Evolutionary conservation across 225 moss, liverwort and hornwort species (phyloP), one percentile per base, ranked within the genome.

Genomic region (Neckera pumila): DNA sequence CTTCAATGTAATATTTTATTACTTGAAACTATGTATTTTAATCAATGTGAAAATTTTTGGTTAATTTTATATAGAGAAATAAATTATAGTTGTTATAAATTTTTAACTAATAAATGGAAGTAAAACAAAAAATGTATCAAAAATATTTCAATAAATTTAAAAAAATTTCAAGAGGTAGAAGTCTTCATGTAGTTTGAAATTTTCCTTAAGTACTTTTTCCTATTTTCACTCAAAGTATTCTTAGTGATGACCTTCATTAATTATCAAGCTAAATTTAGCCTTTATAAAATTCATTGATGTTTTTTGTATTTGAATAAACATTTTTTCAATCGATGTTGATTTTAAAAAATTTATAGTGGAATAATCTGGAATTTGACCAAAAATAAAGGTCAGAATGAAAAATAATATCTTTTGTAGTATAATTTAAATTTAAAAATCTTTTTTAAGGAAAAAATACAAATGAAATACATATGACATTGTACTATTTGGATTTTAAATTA

Each of bases 341-440:
- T 5, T 49, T 49, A 21, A 19, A 2, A 5, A 76, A 49, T 19
- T 21, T 34, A 1, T 51, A 2, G 13, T 76, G 1, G 5, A 76
- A 74, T 30, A 47, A 31, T 8, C 14, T 76, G 2, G 19, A 1
- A 12, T 19, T 75, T 12, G 1, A 20, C 4, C 4, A 8, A 22
- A 75, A 36, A 13, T 21, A 0, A 75, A 76, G 5, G 8, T 22
- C 14, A 22, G 1, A 21, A 8, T 21, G 2, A 76, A 14, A 72
- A 22, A 5, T 2, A 13, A 4, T 8, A 33, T 12, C 7, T 12
- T n/a, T n/a, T n/a, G n/a, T n/a, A n/a, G n/a, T 7, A 3, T 12
- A 21, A 34, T 51, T 53, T 13, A 5, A 34, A 34, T 0, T 51
- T 13, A 0, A 14, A 51, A 51, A 13, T 20, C 0, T 20, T 2